Percentiles rank a stretch among this genome's conserved stretches.
phyloP scores from a whole-genome alignment of 139 green algal species.

The Chlorella ohadii region DNA sequence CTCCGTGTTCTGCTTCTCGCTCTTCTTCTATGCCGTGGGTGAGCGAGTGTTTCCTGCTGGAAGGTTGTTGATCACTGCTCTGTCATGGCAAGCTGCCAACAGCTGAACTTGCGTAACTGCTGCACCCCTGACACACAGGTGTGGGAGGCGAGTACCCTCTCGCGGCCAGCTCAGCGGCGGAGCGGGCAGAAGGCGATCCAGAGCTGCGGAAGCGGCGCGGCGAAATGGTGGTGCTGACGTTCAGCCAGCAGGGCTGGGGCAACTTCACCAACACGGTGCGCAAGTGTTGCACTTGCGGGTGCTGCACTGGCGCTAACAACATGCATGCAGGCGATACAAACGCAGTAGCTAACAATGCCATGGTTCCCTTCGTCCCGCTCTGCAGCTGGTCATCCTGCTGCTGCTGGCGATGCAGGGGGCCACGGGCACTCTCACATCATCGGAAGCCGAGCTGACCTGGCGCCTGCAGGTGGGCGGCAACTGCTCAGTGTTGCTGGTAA shows the following conservation, averaged over 20 bases:
- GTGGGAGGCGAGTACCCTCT: constrained; percentile 82
- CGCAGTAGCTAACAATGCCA: no score
- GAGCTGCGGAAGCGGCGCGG: constrained; percentile 50
- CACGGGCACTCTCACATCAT: neutral
- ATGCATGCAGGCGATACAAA: no score
- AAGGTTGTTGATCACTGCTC: no score
- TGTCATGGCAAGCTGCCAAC: no score
- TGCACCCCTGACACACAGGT: constrained; percentile 17
- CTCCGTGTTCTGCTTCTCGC: constrained; percentile 54
- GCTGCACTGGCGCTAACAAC: no score
- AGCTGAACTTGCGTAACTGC: no score
- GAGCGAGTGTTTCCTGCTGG: no score
- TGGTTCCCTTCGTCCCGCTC: no score
- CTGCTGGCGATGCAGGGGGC: constrained; percentile 34
- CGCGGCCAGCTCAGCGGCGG: constrained; percentile 74
- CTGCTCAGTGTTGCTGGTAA: no score
- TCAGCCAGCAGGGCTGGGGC: constrained; percentile 45
- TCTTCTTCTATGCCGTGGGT: constrained; percentile 50
- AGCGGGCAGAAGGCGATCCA: constrained; percentile 66
- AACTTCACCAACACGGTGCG: constrained; percentile 43
- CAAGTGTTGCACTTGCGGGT: no score
- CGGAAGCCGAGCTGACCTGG: constrained; percentile 4
- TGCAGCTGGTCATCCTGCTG: constrained; percentile 39
- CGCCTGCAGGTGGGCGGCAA: constrained; percentile 6
- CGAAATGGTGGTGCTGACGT: constrained; percentile 49